Conservation (phyloP, 805 yeast genomes). For the Sungouiella thailandica region DNA sequence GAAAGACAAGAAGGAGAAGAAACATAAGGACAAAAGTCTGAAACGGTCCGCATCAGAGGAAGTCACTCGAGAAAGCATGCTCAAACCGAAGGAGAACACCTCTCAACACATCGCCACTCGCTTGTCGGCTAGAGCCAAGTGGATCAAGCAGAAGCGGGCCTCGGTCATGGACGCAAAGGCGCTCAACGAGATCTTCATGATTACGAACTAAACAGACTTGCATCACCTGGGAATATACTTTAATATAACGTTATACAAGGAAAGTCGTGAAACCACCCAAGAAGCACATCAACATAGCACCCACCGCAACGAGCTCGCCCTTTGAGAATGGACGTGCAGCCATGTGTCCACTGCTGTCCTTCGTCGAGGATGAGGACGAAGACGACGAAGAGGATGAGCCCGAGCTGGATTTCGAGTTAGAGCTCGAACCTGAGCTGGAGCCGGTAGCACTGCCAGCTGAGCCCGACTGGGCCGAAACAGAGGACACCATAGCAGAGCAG, state of each 20-base stretch:
- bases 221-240: not conserved
- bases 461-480: constrained; percentile 13
- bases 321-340: constrained; percentile 23
- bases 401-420: constrained; percentile 20
- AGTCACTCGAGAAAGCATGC: constrained; percentile 22
- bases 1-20: constrained; percentile 17
- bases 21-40: constrained; percentile 22
- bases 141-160: constrained; percentile 86
- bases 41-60: constrained; percentile 25
- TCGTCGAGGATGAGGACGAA: constrained; percentile 15
- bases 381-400: constrained; percentile 21
- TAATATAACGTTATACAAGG: constrained; percentile 16
- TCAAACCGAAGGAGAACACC: constrained; percentile 15
- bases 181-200: constrained; percentile 89
- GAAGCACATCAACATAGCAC: constrained; percentile 32
- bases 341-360: constrained; percentile 16
- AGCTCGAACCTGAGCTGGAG: constrained; percentile 15
- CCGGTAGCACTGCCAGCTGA: constrained; percentile 10
- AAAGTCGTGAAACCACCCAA: constrained; percentile 42
- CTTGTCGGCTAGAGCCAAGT: constrained; percentile 68
- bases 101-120: constrained; percentile 26
- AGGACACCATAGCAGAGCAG: constrained; percentile 22
- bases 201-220: constrained; percentile 38
- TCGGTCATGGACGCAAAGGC: constrained; percentile 88
- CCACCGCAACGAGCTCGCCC: constrained; percentile 29